Evolutionary conservation across 1,139 yeast species (phyloP), one percentile per base, ranked within the genome.

Genomic region (Yamadazyma jaroonii): DNA sequence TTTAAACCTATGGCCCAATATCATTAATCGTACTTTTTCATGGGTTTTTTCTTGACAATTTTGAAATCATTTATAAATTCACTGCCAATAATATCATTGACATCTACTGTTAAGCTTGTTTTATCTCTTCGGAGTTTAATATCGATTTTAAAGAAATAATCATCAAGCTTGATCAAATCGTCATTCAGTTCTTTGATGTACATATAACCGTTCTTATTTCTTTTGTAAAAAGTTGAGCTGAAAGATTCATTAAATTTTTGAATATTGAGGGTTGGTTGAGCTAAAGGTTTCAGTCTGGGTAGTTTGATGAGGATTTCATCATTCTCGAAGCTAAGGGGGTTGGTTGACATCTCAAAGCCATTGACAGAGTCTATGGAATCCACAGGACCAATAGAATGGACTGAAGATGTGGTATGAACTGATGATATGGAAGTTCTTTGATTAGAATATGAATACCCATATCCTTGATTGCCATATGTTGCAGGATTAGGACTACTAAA

Each of bases 161-260:
- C 49, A 25, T 48, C 50, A 5, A 47, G 37, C 24, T 48, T 48
- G 7, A 48, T 47, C 22, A 48, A 35, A 23, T 48, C 52, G 37
- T 48, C 52, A 31, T 48, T 56, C 10, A 67, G 57, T 38, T 65
- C 72, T 31, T 58, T 52, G 11, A 60, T 61, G 43, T 64, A 65
- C 72, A 65, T 65, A 43, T 64, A 65, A 10, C 69, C 68, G 35
- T 61, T 61, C 10, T 48, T 40, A 33, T 64, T 64, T 27, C 72
- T 45, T 40, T 61, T 62, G 45, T 64, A 65, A 40, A 64, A 65
- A 2, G 69, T 64, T 7, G 67, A 60, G 41, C 51, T 47, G 30
- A 48, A 48, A 3, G 47, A 41, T 28, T 48, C 52, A 29, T 45
- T 39, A 24, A 41, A 48, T 31, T 47, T 48, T 25, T 44, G 47